Base-by-base conservation (phyloP, 768 basidiomycete species). In the Stropharia rugosoannulata region DNA sequence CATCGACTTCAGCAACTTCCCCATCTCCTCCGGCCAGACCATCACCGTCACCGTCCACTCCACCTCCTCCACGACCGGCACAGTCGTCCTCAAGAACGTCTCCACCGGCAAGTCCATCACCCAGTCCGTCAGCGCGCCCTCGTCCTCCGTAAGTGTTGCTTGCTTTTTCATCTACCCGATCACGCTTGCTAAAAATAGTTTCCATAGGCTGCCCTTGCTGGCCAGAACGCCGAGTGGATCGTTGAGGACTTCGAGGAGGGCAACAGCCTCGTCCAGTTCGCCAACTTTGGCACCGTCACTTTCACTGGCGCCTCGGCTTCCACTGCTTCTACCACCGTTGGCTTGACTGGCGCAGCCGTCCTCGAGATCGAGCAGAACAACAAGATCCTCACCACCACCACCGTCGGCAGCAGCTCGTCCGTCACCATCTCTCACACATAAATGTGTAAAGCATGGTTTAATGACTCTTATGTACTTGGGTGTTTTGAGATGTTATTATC, bases 241-340 rank as follows among this genome's bases (percentile, higher is more conserved):
- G 61, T 62, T 35, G 61, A 62, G 61, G 61, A 62, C 58, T 62
- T 62, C 39, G 61, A 62, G 43, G 50, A 59, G 49, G 58, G 58
- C n/a, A 51, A 53, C 15, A 55, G 56, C 29, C 56, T 62, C 22
- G 61, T 62, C 15, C 51, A 56, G 25, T 51, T 62, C 42, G 54
- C 61, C 45, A 59, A 62, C 58, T 62, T 62, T 50, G 61, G 61
- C 47, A 57, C 52, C 16, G 61, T 62, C 53, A 62, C 61, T 29
- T 62, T 62, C 56, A 62, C 61, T 46, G 51, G 56, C 36, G 61
- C 61, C 15, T 44, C 53, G 11, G 61, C 61, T 11, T 58, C 59
- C 29, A 49, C 54, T 3, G 49, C 61, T 27, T 53, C 52, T 41
- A 19, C 54, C 5, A 44, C 56, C 3, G 43, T 62, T 39, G 51